Conservation (phyloP, 345 rosid species). For the Psidium friedrichsthalianum region DNA sequence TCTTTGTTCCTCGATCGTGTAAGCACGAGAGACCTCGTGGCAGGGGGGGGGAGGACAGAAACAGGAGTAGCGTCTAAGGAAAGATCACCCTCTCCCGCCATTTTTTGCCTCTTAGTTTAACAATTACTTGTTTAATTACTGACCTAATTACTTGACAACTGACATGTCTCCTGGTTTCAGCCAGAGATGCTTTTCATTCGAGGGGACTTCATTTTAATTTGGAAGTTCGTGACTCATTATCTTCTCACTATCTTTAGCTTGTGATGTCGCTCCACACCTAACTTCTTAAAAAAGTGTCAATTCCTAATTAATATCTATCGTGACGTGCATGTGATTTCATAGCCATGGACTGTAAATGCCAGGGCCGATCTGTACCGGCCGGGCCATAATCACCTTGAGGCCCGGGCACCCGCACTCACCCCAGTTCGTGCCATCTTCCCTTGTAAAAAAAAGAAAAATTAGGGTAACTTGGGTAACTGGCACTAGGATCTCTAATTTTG, state of each 20-base stretch:
- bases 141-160: not conserved
- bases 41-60: not conserved
- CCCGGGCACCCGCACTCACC: not conserved
- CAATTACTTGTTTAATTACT: not conserved
- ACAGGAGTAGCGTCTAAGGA: constrained; percentile 1
- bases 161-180: not conserved
- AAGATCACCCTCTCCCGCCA: not conserved
- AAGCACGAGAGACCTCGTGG: not conserved
- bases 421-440: not conserved
- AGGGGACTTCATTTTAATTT: not conserved
- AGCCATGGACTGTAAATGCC: not conserved
- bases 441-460: not conserved
- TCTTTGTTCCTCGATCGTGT: not conserved
- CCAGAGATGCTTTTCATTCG: too few relatives aligned
- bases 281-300: not conserved
- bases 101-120: not conserved
- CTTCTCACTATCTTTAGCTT: not conserved
- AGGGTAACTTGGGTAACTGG: not conserved
- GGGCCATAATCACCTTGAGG: not conserved
- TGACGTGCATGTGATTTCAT: not conserved
- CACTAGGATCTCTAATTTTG: not conserved
- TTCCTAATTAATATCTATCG: not conserved
- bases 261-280: not conserved
- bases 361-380: not conserved
- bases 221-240: not conserved